These are phyloP conservation scores for Trichoderma harzianum DNA, from an alignment of 2,329 filamentous ascomycete species.

Conservation along the genomic window DNA sequence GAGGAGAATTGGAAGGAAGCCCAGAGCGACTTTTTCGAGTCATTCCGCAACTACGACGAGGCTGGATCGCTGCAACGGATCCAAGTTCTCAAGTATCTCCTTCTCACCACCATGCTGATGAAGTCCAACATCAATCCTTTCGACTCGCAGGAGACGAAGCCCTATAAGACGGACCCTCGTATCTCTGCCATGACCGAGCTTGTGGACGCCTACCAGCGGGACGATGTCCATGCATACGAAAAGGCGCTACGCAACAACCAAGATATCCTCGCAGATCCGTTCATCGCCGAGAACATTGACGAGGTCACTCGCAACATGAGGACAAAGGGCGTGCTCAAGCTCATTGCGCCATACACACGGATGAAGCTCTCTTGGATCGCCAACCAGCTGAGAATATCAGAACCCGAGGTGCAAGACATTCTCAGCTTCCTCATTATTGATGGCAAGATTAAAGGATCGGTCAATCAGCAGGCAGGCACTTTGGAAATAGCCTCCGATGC, in stretches of 20 bases:
- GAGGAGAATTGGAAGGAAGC: constrained; percentile 99
- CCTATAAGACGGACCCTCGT: constrained; percentile 91
- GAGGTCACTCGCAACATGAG: constrained; percentile 98
- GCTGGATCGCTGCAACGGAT: constrained; percentile 94
- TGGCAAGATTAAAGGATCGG: constrained; percentile 78
- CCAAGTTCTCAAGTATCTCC: constrained; percentile 94
- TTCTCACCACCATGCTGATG: constrained; percentile 97
- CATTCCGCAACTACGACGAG: constrained; percentile 98
- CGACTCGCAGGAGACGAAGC: constrained; percentile 97
- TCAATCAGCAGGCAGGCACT: constrained; percentile 82
- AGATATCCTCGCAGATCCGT: constrained; percentile 85
- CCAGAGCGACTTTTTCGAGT: constrained; percentile 97
- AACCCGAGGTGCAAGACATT: constrained; percentile 89
- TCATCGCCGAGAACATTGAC: constrained; percentile 98
- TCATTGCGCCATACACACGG: constrained; percentile 91
- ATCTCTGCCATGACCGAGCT: constrained; percentile 97
- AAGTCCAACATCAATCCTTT: constrained; percentile 98
- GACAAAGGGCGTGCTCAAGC: constrained; percentile 88
- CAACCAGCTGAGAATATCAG: constrained; percentile 78
- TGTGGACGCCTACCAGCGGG: constrained; percentile 92
- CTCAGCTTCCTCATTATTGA: constrained; percentile 92
- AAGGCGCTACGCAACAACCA: constrained; percentile 80
- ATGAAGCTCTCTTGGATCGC: constrained; percentile 89
- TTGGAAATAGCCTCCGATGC: constrained; percentile 74
- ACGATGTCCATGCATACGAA: constrained; percentile 91